These are phyloP conservation scores for Boletus patriciae DNA, from an alignment of 768 basidiomycete species.

Conservation along the genomic window DNA sequence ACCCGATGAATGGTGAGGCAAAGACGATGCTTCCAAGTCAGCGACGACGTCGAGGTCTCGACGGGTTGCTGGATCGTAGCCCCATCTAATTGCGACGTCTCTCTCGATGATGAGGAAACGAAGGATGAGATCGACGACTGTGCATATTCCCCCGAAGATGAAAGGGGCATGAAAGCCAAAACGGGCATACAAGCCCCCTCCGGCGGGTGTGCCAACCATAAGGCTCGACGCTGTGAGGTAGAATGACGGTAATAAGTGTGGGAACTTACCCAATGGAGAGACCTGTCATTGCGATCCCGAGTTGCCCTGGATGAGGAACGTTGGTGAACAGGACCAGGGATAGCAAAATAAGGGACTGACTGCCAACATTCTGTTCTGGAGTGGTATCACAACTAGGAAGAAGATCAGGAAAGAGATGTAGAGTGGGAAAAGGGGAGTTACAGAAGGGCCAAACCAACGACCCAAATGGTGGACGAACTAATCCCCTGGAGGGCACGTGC, in stretches of 20 bases:
- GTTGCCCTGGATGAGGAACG: conserved; percentile 43
- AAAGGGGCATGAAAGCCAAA: conserved; percentile 65
- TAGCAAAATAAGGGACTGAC: conserved; percentile 35
- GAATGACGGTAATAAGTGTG: not conserved
- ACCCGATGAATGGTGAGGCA: not conserved
- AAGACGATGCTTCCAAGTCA: conserved; percentile 10
- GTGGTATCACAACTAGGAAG: conserved; percentile 52
- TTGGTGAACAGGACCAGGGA: not conserved
- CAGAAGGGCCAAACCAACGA: conserved; percentile 61
- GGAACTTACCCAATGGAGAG: conserved; percentile 50
- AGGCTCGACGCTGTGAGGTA: conserved; percentile 34
- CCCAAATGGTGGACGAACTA: conserved; percentile 61
- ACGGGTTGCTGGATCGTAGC: conserved; percentile 40
- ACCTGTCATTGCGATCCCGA: conserved; percentile 61
- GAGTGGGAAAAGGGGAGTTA: conserved; percentile 24
- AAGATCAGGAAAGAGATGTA: conserved; percentile 9
- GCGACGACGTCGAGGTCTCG: not conserved
- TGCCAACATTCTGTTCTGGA: conserved; percentile 47
- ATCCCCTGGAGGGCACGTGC: conserved; percentile 61
- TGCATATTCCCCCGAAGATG: conserved; percentile 48
- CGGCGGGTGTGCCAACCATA: conserved; percentile 58
- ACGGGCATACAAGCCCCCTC: conserved; percentile 51
- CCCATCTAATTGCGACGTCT: conserved; percentile 50
- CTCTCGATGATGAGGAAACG: conserved; percentile 59
- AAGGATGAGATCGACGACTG: conserved; percentile 51